A percentile compares a stretch with the other conserved stretches of the same genome.
Evolutionary conservation across 768 basidiomycete species (phyloP).

Genomic region (Ramaria rubella): DNA sequence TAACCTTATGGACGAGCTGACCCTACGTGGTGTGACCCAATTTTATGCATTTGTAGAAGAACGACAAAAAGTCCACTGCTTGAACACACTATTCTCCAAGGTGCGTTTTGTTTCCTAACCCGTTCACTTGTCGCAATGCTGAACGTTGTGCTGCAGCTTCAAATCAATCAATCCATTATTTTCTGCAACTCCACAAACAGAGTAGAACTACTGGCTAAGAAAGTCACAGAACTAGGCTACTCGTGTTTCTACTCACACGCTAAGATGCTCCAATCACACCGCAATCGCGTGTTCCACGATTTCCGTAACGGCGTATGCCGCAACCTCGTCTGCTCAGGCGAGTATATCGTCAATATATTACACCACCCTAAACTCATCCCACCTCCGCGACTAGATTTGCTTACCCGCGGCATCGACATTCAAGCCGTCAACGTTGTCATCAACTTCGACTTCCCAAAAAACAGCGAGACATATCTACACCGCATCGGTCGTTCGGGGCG

Average conservation of each 20-base stretch:
- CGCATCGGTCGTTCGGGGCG: slow-evolving; percentile 97
- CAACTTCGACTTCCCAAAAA: slow-evolving; percentile 99
- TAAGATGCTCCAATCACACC: slow-evolving; percentile 98
- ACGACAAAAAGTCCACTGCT: slow-evolving; percentile 97
- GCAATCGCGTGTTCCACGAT: slow-evolving; percentile 99
- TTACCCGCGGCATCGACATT: slow-evolving; percentile 99
- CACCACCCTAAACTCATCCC: not conserved
- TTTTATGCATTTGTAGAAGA: slow-evolving; percentile 99
- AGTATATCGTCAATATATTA: slow-evolving; percentile 8
- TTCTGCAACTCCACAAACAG: slow-evolving; percentile 99
- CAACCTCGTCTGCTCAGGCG: slow-evolving; percentile 85
- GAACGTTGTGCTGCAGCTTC: slow-evolving; percentile 51
- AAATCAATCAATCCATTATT: slow-evolving; percentile 99
- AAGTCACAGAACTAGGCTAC: slow-evolving; percentile 98
- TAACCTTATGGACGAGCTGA: slow-evolving; percentile 99
- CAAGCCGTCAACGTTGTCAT: slow-evolving; percentile 99
- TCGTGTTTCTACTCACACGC: slow-evolving; percentile 99
- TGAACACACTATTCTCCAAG: slow-evolving; percentile 99
- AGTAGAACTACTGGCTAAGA: slow-evolving; percentile 97
- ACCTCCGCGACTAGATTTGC: slow-evolving; percentile 53
- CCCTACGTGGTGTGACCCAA: slow-evolving; percentile 96
- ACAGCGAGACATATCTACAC: slow-evolving; percentile 97
- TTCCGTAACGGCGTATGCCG: slow-evolving; percentile 98
- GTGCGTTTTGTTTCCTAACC: slow-evolving; percentile 45
- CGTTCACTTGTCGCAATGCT: not conserved